phyloP scores from a whole-genome alignment of 2,329 filamentous ascomycete species.

The Rutstroemia sp. region DNA sequence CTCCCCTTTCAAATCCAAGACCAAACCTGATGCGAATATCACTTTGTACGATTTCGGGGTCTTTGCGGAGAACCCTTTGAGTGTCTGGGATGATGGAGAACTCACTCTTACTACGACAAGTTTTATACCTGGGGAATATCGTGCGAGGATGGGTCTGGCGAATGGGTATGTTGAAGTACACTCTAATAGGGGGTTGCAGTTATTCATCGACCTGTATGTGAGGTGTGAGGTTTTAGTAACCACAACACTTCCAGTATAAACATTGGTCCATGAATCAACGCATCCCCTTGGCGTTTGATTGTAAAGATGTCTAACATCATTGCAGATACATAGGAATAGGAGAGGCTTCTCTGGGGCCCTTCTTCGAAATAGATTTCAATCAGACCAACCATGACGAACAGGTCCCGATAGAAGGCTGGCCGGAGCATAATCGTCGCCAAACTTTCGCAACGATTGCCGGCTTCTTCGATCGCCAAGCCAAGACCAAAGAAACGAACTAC shows the following conservation, averaged over 20 bases:
- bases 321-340: conserved; percentile 12
- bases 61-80: conserved; percentile 2
- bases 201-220: neutral
- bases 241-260: no score
- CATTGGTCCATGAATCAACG: no score
- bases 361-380: conserved; percentile 17
- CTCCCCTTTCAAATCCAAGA: conserved; percentile 8
- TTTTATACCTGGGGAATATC: conserved; percentile 12
- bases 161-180: conserved; percentile 14
- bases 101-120: conserved; percentile 1
- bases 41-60: conserved; percentile 1
- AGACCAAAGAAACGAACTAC: conserved; percentile 52
- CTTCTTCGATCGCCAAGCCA: conserved; percentile 54
- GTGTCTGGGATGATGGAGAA: conserved; percentile 1
- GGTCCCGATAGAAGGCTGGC: conserved; percentile 48
- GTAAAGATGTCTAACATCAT: neutral
- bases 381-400: conserved; percentile 13
- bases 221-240: neutral
- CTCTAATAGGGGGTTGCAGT: neutral
- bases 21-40: neutral
- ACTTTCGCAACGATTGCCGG: conserved; percentile 61
- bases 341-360: conserved; percentile 12
- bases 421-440: conserved; percentile 55
- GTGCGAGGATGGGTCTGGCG: conserved; percentile 8
- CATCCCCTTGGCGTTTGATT: no score